Conservation (phyloP, 345 rosid genomes). For the Corchorus olitorius region DNA sequence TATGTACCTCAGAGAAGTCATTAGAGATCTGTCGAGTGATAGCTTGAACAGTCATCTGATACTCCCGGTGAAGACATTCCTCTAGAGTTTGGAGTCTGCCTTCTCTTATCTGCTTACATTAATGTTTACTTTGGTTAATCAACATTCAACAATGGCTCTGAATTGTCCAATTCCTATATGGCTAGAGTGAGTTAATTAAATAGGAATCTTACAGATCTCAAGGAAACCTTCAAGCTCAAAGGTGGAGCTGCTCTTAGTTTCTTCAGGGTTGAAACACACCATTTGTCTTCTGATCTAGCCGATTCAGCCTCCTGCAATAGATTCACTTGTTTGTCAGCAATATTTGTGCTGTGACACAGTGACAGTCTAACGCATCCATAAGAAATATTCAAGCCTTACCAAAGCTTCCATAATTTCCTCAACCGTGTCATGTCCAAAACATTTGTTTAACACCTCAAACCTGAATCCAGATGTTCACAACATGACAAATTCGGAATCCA, state of each 20-base stretch:
- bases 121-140: conserved; percentile 16
- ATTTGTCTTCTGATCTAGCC: conserved; percentile 53
- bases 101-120: conserved; percentile 55
- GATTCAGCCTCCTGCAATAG: conserved; percentile 58
- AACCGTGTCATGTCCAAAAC: conserved; percentile 70
- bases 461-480: too few relatives aligned
- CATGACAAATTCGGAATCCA: background rate
- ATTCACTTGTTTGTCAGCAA: background rate
- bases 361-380: background rate
- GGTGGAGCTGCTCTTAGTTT: conserved; percentile 79
- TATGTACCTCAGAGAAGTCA: conserved; percentile 70
- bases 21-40: conserved; percentile 41
- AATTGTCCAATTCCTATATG: background rate
- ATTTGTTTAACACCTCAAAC: conserved; percentile 61
- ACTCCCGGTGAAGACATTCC: conserved; percentile 74
- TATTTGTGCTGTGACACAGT: too few relatives aligned
- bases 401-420: conserved; percentile 80
- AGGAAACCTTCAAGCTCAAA: conserved; percentile 77
- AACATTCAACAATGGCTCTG: too few relatives aligned
- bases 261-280: conserved; percentile 64
- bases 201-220: conserved; percentile 76
- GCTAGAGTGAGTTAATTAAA: background rate
- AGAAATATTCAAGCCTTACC: conserved; percentile 47
- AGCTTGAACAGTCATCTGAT: conserved; percentile 75
- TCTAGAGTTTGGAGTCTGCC: conserved; percentile 79